Evolutionary conservation across 192 early-diverging fungal species (phyloP), one percentile per base, ranked within the genome.

Genomic region (Coemansia sp.): DNA sequence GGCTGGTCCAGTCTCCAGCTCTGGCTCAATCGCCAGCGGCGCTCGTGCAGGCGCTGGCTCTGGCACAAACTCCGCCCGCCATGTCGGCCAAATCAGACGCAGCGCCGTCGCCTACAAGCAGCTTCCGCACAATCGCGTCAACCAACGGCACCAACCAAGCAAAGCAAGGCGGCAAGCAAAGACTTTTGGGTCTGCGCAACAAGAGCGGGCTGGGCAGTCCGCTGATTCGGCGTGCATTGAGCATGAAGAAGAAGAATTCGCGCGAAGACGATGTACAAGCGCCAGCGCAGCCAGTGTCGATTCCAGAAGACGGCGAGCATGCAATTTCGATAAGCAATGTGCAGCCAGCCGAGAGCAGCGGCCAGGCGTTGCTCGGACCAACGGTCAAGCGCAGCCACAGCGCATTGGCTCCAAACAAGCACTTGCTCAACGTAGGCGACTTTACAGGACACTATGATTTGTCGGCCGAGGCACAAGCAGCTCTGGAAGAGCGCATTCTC

Each of bases 171-270:
- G 49, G 35, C 37, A 61, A 51, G 54, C 59, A 56, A 29, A 53
- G 39, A 14, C 29, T 72, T 53, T 52, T 51, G n/a, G 69, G 69
- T 14, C 55, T 72, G 48, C 65, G 75, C 1, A 63, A 53, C 58
- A 68, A 66, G 45, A 58, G 64, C 47, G 62, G 41, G 22, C 25
- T 63, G 37, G 76, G 66, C 32, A 78, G 62, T 19, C 76, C 70
- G 38, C 61, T 73, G 52, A 79, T 73, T 25, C 60, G 67, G 9
- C 70, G 67, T 15, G 76, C 76, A 59, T 37, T 72, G 62, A 78
- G 75, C 59, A 68, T 69, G 63, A 64, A 68, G 62, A 78, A 78
- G 47, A 68, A 58, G 55, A 45, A 32, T 3, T 24, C 63, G 19
- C 57, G 39, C n/a, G 55, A 72, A 49, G 6, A 21, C 41, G 21